Evolutionary conservation across 371 early-diverging fungal genomes (phyloP), one percentile per base, ranked within the genome.

Genomic region (Dichotomocladium elegans): DNA sequence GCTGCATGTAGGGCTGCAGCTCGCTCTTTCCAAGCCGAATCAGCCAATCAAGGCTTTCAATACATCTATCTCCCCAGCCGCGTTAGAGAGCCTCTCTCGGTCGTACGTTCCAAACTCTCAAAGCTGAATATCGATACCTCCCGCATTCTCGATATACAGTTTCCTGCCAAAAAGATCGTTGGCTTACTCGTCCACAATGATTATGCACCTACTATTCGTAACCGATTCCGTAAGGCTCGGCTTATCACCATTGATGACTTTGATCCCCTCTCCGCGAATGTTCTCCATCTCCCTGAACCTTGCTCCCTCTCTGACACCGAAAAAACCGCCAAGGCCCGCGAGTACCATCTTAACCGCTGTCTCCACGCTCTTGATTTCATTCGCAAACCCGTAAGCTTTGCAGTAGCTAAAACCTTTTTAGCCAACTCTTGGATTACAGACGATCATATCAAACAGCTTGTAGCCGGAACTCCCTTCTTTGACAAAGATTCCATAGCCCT

Each of bases 31-130:
- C n/a, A n/a, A n/a, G n/a, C n/a, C n/a, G n/a, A n/a, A n/a, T n/a
- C n/a, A n/a, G n/a, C n/a, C n/a, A n/a, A n/a, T n/a, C n/a, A n/a
- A n/a, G n/a, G n/a, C n/a, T n/a, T n/a, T n/a, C 37, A 53, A 45
- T 59, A 59, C 26, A 22, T 59, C n/a, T 59, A 59, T 34, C 10
- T 54, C 14, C 37, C 43, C 2, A 27, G 22, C 2, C 14, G 17
- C 11, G 26, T n/a, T 10, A 25, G 28, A 6, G 17, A 17, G 15
- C 41, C 51, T 29, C 19, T 25, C 7, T 28, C 29, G 15, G n/a
- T n/a, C n/a, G n/a, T n/a, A 4, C 27, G 47, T 6, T 4, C n/a
- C 4, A 10, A 24, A 14, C 29, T 47, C 14, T 29, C 30, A 1
- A 17, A 25, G 31, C 47, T 47, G 4, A 31, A 31, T 29, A 28